These are phyloP conservation scores for Breynia disticha DNA, from an alignment of 441 rosid genomes.

Conservation along the genomic window DNA sequence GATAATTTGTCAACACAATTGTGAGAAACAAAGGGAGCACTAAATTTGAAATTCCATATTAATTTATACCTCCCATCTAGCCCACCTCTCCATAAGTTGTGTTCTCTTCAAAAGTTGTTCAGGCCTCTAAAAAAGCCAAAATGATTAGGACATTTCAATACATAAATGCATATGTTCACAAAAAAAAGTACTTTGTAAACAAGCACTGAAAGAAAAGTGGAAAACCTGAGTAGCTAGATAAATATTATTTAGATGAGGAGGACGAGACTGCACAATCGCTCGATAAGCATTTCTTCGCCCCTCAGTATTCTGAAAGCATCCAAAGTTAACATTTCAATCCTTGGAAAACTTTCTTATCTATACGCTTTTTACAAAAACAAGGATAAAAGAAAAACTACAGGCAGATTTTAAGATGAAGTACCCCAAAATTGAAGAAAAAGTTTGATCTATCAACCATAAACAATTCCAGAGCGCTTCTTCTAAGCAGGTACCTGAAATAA, in stretches of 20 bases:
- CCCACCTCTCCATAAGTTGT: slow-evolving; percentile 98
- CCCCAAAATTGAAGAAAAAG: slow-evolving; percentile 98
- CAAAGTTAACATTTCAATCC: background rate
- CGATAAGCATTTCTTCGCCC: slow-evolving; percentile 91
- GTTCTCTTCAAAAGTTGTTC: slow-evolving; percentile 96
- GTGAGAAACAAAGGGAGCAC: background rate
- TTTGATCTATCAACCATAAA: slow-evolving; percentile 97
- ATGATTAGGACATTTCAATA: background rate
- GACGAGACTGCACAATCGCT: slow-evolving; percentile 84
- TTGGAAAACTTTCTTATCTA: slow-evolving; percentile 13
- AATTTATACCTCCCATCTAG: slow-evolving; percentile 93
- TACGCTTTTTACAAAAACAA: slow-evolving; percentile 5
- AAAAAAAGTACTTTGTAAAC: background rate
- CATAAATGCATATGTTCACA: no score
- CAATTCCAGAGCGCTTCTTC: slow-evolving; percentile 98
- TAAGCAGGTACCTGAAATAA: slow-evolving; percentile 66
- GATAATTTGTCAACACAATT: background rate
- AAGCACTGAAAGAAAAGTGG: slow-evolving; percentile 9
- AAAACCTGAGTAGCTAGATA: slow-evolving; percentile 97
- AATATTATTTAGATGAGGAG: slow-evolving; percentile 88
- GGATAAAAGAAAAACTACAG: slow-evolving; percentile 6
- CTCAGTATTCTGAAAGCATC: slow-evolving; percentile 56
- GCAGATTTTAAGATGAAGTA: slow-evolving; percentile 21
- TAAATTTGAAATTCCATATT: background rate
- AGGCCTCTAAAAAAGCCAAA: slow-evolving; percentile 59